phyloP scores from a whole-genome alignment of 352 stramenopile species.

The Phytophthora megakarya region DNA sequence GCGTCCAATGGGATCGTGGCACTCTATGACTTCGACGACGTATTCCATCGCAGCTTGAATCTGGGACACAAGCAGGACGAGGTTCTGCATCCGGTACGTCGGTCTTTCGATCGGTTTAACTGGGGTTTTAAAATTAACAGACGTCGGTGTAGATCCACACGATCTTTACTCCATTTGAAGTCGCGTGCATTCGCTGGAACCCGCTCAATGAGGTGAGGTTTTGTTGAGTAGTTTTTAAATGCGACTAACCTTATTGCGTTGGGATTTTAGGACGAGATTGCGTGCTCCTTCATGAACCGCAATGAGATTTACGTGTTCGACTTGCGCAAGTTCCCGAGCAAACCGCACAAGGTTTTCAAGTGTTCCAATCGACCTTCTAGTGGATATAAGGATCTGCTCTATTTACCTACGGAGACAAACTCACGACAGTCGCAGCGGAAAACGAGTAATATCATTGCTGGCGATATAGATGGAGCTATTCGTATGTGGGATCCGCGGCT shows the following conservation, averaged over 20 bases:
- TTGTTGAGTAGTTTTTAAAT: background rate
- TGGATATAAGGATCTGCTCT: slow-evolving; percentile 83
- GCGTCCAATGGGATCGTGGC: slow-evolving; percentile 72
- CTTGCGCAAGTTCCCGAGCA: slow-evolving; percentile 70
- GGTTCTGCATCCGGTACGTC: slow-evolving; percentile 45
- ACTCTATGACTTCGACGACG: slow-evolving; percentile 83
- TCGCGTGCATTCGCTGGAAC: slow-evolving; percentile 82
- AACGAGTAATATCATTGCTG: slow-evolving; percentile 48
- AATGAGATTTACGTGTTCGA: slow-evolving; percentile 83
- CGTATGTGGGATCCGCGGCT: slow-evolving; percentile 73
- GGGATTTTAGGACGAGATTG: slow-evolving; percentile 68
- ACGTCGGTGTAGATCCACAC: slow-evolving; percentile 73
- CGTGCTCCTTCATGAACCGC: slow-evolving; percentile 68
- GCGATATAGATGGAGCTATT: slow-evolving; percentile 65
- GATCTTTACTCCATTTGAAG: slow-evolving; percentile 69
- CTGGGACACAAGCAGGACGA: slow-evolving; percentile 43
- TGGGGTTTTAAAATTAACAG: background rate
- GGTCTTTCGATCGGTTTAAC: background rate
- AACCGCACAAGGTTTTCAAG: slow-evolving; percentile 65
- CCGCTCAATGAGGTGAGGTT: slow-evolving; percentile 60
- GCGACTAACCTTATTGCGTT: too few species aligned
- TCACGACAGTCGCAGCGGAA: slow-evolving; percentile 9
- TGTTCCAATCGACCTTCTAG: slow-evolving; percentile 68
- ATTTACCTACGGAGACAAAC: slow-evolving; percentile 30
- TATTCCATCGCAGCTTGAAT: slow-evolving; percentile 68